A percentile compares a stretch with the other conserved stretches of the same genome.
These are phyloP conservation scores for Rubus parviflorus DNA, from an alignment of 306 rosid species.

Conservation along the genomic window DNA sequence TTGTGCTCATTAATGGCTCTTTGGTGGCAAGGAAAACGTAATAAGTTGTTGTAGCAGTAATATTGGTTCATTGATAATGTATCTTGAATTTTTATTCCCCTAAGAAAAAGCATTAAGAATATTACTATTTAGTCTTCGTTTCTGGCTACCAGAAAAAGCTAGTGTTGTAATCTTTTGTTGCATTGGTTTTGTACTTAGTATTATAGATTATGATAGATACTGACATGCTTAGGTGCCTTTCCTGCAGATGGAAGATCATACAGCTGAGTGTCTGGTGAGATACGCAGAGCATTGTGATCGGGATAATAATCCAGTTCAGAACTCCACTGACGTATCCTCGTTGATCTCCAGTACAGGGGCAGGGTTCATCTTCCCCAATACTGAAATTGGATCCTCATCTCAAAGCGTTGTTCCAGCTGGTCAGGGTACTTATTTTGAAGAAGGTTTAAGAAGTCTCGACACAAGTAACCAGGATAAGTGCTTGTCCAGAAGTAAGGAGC, in stretches of 20 bases:
- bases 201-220: not conserved
- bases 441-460: conserved; percentile 48
- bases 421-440: conserved; percentile 38
- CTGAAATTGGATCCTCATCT: conserved; percentile 46
- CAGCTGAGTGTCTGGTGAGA: conserved; percentile 47
- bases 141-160: too few relatives aligned
- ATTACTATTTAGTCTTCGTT: too few relatives aligned
- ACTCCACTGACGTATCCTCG: conserved; percentile 40
- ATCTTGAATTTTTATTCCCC: too few relatives aligned
- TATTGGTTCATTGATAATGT: too few relatives aligned
- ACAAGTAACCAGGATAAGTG: conserved; percentile 38
- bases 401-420: conserved; percentile 23
- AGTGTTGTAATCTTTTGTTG: not conserved
- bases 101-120: too few relatives aligned
- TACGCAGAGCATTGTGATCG: conserved; percentile 35
- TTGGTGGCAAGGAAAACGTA: too few relatives aligned
- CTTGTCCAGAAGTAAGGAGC: conserved; percentile 71
- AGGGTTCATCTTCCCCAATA: conserved; percentile 33
- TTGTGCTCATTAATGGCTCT: not conserved
- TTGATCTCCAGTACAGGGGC: conserved; percentile 39
- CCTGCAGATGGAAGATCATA: conserved; percentile 67
- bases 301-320: conserved; percentile 38
- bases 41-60: too few relatives aligned
- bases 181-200: not conserved
- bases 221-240: conserved; percentile 29